phyloP scores from a whole-genome alignment of 2,329 filamentous ascomycete species.

The Alternaria ethzedia region DNA sequence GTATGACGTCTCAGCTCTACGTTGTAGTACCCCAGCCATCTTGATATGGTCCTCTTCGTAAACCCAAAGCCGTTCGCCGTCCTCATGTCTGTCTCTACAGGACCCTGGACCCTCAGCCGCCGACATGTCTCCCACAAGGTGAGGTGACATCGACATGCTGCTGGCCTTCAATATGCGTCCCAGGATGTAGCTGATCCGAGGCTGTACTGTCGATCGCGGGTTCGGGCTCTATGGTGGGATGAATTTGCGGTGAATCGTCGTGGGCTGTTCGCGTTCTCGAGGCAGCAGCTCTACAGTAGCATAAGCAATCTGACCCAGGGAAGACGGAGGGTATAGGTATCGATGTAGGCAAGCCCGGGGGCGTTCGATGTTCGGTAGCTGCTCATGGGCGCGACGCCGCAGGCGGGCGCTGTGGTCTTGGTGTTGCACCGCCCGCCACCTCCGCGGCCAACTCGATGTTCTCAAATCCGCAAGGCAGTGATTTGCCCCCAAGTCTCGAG shows the following conservation, averaged over 20 bases:
- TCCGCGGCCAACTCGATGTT: background rate
- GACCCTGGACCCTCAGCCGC: background rate
- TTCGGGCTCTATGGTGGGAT: background rate
- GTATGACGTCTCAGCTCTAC: background rate
- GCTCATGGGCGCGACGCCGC: background rate
- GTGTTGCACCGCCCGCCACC: background rate
- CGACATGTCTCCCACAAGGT: background rate
- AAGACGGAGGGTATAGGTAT: background rate
- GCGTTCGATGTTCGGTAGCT: background rate
- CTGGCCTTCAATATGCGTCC: accelerated
- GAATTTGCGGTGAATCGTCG: background rate
- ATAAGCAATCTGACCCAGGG: background rate
- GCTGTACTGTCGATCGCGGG: background rate
- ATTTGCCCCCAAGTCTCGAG: background rate
- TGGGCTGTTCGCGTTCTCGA: background rate
- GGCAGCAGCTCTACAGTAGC: background rate
- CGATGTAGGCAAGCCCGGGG: background rate
- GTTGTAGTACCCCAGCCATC: background rate
- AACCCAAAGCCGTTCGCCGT: background rate
- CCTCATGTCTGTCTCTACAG: background rate
- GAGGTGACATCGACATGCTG: background rate
- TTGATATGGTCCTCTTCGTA: too few species aligned
- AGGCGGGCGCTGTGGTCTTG: background rate
- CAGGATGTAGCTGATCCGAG: accelerated
- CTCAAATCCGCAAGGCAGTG: background rate